Evolutionary conservation across 371 early-diverging fungal genomes (phyloP).

Genomic region (Mortierella sp.): DNA sequence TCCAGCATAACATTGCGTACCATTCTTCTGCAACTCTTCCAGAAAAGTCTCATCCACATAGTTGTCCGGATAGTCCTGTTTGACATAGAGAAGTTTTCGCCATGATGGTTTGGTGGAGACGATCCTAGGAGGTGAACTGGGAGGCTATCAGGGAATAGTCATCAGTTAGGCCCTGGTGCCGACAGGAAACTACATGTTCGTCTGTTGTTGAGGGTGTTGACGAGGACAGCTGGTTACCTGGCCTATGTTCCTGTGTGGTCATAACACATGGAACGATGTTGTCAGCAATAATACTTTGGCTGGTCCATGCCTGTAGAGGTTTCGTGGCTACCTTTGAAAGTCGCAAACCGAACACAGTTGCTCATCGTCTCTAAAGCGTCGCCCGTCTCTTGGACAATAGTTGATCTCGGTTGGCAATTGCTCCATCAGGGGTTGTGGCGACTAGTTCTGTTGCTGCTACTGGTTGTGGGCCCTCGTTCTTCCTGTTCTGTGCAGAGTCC

Average conservation of each 20-base stretch:
- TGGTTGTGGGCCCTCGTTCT: too few relatives aligned
- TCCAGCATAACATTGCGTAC: constrained; percentile 50
- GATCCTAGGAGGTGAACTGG: constrained; percentile 15
- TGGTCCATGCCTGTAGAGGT: neutral
- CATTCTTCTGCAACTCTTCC: constrained; percentile 89
- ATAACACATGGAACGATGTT: neutral
- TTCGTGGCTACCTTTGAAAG: constrained; percentile 39
- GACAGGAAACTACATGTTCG: neutral
- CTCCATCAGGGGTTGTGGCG: constrained; percentile 6
- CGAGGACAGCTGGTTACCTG: constrained; percentile 1
- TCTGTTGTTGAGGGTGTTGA: neutral
- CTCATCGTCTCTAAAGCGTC: constrained; percentile 46
- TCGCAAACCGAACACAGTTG: constrained; percentile 47
- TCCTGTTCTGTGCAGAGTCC: neutral
- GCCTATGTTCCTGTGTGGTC: neutral
- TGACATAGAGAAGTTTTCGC: constrained; percentile 89
- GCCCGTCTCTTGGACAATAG: constrained; percentile 53
- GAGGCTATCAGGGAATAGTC: constrained; percentile 8
- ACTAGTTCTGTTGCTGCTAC: neutral
- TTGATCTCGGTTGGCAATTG: constrained; percentile 36
- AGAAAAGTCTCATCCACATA: constrained; percentile 92
- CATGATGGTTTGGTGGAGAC: constrained; percentile 63
- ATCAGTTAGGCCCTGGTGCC: neutral
- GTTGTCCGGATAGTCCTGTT: constrained; percentile 93
- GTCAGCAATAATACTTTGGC: neutral